Percentiles rank a stretch among this genome's conserved stretches.
These are phyloP conservation scores for Fraxinus sp. DNA, from an alignment of 305 asterid species.

Conservation along the genomic window DNA sequence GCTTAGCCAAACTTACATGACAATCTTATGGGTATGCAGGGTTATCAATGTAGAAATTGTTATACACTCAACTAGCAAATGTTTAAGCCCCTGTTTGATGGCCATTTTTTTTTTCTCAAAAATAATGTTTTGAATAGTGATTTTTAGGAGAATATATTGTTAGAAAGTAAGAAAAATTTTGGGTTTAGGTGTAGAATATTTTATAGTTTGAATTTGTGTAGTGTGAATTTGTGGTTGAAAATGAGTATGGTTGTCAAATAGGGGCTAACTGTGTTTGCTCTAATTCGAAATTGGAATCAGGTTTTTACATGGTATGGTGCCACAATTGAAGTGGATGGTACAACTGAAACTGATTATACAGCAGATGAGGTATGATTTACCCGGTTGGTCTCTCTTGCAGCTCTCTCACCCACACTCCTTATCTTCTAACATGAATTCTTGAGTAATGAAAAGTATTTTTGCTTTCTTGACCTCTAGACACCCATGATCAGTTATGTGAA, in stretches of 20 bases:
- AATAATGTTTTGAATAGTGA: neutral
- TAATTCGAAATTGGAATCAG: conserved; percentile 38
- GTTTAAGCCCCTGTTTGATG: neutral
- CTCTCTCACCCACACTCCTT: neutral
- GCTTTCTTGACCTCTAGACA: conserved; percentile 45
- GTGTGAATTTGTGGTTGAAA: neutral
- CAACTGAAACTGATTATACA: conserved; percentile 86
- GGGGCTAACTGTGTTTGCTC: conserved; percentile 14
- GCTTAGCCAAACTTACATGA: neutral
- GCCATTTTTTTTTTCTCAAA: neutral
- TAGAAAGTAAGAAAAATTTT: too few species aligned
- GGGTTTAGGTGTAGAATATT: too few species aligned
- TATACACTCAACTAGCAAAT: neutral
- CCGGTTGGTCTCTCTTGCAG: neutral
- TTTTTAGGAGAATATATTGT: neutral
- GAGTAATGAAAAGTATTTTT: conserved; percentile 16
- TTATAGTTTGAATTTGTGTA: too few species aligned
- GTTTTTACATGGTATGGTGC: conserved; percentile 98
- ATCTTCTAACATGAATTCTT: neutral
- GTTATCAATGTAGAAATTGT: neutral
- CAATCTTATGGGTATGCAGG: neutral
- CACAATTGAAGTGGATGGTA: conserved; percentile 81
- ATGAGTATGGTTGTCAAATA: neutral
- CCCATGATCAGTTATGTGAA: conserved; percentile 95
- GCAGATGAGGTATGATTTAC: conserved; percentile 75